Evolutionary conservation across 2,329 filamentous ascomycete genomes (phyloP), one percentile per base, ranked within the genome.

Genomic region (Fonsecaea pugnacius): DNA sequence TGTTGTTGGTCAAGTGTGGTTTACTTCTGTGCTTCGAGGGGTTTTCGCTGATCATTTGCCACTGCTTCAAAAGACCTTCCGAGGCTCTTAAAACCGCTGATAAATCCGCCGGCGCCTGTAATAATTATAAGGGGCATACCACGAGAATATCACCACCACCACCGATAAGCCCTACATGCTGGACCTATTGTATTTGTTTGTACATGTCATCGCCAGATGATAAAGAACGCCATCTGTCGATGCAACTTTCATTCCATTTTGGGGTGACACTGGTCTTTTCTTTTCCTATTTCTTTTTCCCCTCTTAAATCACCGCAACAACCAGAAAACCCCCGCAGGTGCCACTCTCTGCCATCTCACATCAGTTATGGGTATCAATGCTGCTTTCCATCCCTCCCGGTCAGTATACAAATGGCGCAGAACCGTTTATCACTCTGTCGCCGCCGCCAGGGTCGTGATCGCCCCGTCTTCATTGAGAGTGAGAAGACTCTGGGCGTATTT

Each of bases 381-480:
- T 59, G 35, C 46, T 46, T 63, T 62, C 8, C 33, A 18, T 53
- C 14, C 51, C n/a, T 21, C 36, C 33, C 30, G 52, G 24, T 60
- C 38, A 55, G 43, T 62, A 63, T 36, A 50, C 53, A 59, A 53
- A 12, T 18, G 10, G 27, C 24, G 12, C 38, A 33, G 38, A 7
- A 53, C 7, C 30, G 18, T 9, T 10, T 36, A 46, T 58, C 40
- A 54, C 21, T 57, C 60, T 40, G 64, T 55, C 7, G 32, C 38
- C 24, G 38, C 51, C 16, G 58, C 55, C 52, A 64, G 57, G 6
- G 40, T 64, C 64, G 86, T 91, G 59, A 98, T 78, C 52, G 87
- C 85, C 16, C 94, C 94, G 56, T 93, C 89, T 16, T 80, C 82
- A 72, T 90, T 91, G 68, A 96, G 83, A 18, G 89, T 84, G 58